Conservation (phyloP, 1,139 yeast species). For the Candida dubliniensis region DNA sequence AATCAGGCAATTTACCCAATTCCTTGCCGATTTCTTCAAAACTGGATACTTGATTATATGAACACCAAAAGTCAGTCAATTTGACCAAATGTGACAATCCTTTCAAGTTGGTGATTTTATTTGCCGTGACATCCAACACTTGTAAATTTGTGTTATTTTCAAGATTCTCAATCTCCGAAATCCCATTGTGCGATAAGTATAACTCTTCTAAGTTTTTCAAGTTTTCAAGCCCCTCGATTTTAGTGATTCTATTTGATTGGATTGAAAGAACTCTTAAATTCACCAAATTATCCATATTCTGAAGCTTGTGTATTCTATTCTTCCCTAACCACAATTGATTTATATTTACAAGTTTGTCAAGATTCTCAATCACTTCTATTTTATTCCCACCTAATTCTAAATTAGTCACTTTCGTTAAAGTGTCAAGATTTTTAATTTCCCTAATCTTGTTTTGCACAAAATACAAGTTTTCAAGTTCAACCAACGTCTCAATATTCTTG, state of each 20-base stretch:
- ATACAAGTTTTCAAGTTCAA: constrained; percentile 65
- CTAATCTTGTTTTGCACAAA: constrained; percentile 87
- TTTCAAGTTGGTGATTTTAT: constrained; percentile 60
- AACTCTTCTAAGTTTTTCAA: constrained; percentile 77
- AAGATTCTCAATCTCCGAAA: constrained; percentile 73
- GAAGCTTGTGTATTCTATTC: constrained; percentile 67
- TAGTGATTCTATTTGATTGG: constrained; percentile 80
- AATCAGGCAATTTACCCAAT: constrained; percentile 57
- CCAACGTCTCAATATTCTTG: constrained; percentile 69
- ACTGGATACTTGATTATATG: constrained; percentile 66
- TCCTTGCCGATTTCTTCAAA: constrained; percentile 71
- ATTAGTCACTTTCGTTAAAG: constrained; percentile 59
- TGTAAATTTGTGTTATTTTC: constrained; percentile 67
- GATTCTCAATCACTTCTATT: constrained; percentile 61
- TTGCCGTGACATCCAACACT: constrained; percentile 80
- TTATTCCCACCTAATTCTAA: constrained; percentile 93
- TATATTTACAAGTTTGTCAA: constrained; percentile 54
- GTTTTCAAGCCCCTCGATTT: constrained; percentile 78
- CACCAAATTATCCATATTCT: constrained; percentile 59
- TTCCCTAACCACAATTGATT: constrained; percentile 93
- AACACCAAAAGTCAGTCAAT: constrained; percentile 93
- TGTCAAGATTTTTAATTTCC: constrained; percentile 66
- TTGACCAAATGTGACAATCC: constrained; percentile 63
- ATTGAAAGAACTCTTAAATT: constrained; percentile 79
- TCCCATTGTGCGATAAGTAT: constrained; percentile 84